Evolutionary conservation across 257 asterid genomes (phyloP), one percentile per base, ranked within the genome.

Genomic region (Knoxia roxburghii): DNA sequence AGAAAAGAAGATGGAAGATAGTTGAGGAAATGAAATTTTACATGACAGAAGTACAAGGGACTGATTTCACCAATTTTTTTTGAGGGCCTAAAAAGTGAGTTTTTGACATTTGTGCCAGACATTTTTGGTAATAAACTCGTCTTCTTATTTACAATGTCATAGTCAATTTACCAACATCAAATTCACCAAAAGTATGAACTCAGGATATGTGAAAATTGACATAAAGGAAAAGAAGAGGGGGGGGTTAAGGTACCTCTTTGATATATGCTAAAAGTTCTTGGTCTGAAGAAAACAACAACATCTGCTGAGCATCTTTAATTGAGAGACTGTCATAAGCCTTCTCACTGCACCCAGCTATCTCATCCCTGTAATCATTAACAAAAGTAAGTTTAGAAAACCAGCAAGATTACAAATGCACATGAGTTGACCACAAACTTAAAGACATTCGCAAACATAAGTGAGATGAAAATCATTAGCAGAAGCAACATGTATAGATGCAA

Each of bases 331-430:
- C 97, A 10, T 90, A 93, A 27, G 99, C 91, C 80, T 88, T 90
- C 79, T 92, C 97, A 49, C 95, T 83, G 85, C 99, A 90, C 45
- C 99, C 99, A 76, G 96, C 90, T 76, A 90, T 90, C 86, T 90
- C 97, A 76, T 93, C 99, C 83, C 96, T 90, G 69, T 56, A 78
- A 75, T 45, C 54, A 66, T 75, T 56, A 26, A 66, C 59, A 56
- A 68, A 29, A 41, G 60, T 55, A 77, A 35, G 57, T 20, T 65
- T 69, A 63, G 53, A n/a, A 64, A 23, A 49, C 68, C 64, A 62
- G 58, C 51, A 35, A 49, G 52, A 61, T 61, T 23, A 39, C 7
- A 18, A 18, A 5, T 30, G n/a, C n/a, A 17, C 3, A 23, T 20
- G 14, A 37, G 15, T 12, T 24, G 50, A 20, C 30, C 30, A 37